phyloP scores from a whole-genome alignment of 495 filamentous ascomycete genomes.

The Lindgomyces ingoldianus region DNA sequence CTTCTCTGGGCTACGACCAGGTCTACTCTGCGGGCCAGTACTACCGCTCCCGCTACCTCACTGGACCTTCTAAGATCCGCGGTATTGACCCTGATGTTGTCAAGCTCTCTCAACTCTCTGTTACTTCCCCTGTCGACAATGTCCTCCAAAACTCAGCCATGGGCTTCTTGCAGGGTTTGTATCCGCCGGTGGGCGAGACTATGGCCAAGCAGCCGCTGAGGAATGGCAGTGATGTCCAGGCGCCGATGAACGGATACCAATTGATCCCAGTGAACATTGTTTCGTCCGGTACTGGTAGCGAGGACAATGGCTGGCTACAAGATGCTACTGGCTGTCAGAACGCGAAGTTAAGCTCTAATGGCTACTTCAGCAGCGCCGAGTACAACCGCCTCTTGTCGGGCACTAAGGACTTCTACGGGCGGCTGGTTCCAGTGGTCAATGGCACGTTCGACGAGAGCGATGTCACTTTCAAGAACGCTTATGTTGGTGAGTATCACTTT shows the following conservation, averaged over 20 bases:
- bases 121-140: conserved; percentile 48
- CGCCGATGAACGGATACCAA: conserved; percentile 63
- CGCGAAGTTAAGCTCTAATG: conserved; percentile 66
- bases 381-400: conserved; percentile 56
- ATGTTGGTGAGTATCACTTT: conserved; percentile 53
- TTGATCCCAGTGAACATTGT: conserved; percentile 56
- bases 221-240: conserved; percentile 55
- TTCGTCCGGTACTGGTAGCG: conserved; percentile 51
- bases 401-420: conserved; percentile 66
- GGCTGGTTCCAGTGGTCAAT: conserved; percentile 62
- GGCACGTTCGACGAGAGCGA: conserved; percentile 54
- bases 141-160: conserved; percentile 45
- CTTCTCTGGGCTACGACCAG: conserved; percentile 62
- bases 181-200: conserved; percentile 56
- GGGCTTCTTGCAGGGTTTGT: conserved; percentile 63
- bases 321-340: conserved; percentile 60
- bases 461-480: conserved; percentile 70
- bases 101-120: conserved; percentile 59
- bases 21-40: conserved; percentile 62
- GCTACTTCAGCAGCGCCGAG: conserved; percentile 64
- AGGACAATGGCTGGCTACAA: conserved; percentile 62
- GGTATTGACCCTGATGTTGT: conserved; percentile 60
- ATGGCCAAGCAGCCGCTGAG: conserved; percentile 48
- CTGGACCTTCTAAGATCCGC: conserved; percentile 54
- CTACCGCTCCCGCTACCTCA: conserved; percentile 62